Evolutionary conservation across 1,284 basidiomycete species (phyloP), one percentile per base, ranked within the genome.

Genomic region (Ustilago crameri): DNA sequence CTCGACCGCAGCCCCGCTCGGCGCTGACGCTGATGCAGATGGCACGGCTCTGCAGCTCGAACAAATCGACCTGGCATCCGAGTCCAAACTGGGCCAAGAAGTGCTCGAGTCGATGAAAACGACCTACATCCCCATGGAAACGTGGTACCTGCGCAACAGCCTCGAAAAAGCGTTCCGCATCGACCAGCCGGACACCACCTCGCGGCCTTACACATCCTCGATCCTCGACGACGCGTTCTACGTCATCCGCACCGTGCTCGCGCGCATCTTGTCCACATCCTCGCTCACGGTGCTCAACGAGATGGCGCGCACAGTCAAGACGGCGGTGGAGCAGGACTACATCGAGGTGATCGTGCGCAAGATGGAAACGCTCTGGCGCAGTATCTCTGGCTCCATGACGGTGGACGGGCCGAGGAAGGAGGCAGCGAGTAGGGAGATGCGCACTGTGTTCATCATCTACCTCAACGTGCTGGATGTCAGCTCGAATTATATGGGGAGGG

Each of bases 101-200:
- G 40, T 81, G 17, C 60, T 69, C 8, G 55, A 62, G 15, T 30
- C 65, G 12, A 86, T 95, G 30, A 84, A 84, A 9, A 87, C 87
- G 17, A 93, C 91, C 78, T 98, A 96, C 80, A 87, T 90, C 37
- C 93, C 95, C 1, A 86, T 98, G 60, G 95, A 98, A 83, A 85
- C 90, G 3, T 98, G 94, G 94, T 97, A 95, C 83, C 88, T 91
- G 17, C 89, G 92, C n/a, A 90, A 88, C 12, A 90, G 89, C 57
- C 89, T 96, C 46, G 92, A 95, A 79, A 95, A 95, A 87, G 52
- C 60, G 18, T 43, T 63, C 45, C 53, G 63, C 44, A 43, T 65
- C 48, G 75, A 54, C 35, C 53, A 71, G 22, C 61, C 74, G 2
- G 81, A 82, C 32, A 65, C 70, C 22, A 40, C 51, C 1, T 63